Evolutionary conservation across 1,139 yeast species (phyloP).

Genomic region (Hansenula anomala): DNA sequence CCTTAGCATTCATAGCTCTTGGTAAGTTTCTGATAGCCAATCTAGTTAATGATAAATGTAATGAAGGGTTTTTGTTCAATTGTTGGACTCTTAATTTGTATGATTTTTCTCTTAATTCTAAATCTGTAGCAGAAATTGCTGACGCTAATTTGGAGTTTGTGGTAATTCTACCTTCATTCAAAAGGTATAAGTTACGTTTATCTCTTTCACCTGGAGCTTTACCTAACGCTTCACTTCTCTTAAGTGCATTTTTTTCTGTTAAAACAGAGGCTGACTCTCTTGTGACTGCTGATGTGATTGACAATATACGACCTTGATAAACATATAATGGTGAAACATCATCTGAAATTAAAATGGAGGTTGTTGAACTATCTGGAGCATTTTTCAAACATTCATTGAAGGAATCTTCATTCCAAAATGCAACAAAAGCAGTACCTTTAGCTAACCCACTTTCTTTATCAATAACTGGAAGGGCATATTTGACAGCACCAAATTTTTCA

Average conservation of each 20-base stretch:
- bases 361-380: conserved; percentile 75
- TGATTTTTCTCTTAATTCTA: conserved; percentile 86
- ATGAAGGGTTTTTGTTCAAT: conserved; percentile 81
- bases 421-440: conserved; percentile 93
- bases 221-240: conserved; percentile 74
- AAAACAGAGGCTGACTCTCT: conserved; percentile 78
- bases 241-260: conserved; percentile 67
- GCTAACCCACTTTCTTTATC: conserved; percentile 85
- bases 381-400: conserved; percentile 64
- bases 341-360: conserved; percentile 84
- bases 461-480: conserved; percentile 89
- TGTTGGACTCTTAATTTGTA: conserved; percentile 85
- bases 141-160: conserved; percentile 76
- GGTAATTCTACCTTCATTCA: conserved; percentile 92
- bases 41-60: conserved; percentile 89
- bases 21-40: conserved; percentile 93
- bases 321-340: conserved; percentile 88
- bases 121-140: conserved; percentile 61
- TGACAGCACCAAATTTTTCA: conserved; percentile 76
- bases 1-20: conserved; percentile 82
- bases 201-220: conserved; percentile 78
- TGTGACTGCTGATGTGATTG: conserved; percentile 81
- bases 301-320: conserved; percentile 85
- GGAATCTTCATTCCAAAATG: conserved; percentile 60
- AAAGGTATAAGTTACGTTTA: conserved; percentile 74